A percentile compares a stretch with the other conserved stretches of the same genome.
phyloP scores from a whole-genome alignment of 345 rosid species.

The Limnanthes douglasii region DNA sequence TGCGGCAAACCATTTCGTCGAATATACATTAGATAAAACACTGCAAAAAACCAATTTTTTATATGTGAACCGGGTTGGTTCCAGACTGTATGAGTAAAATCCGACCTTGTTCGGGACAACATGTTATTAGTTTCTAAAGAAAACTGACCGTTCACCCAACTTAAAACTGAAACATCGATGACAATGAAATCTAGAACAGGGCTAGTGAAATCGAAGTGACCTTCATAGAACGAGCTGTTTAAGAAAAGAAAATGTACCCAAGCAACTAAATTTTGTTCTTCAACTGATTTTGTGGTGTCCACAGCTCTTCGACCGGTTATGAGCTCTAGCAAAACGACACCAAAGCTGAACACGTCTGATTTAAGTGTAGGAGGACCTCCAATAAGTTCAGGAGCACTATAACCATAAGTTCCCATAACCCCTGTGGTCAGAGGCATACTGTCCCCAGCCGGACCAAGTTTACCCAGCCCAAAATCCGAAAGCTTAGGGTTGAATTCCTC shows the following conservation, averaged over 20 bases:
- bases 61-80: too few species aligned
- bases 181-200: neutral
- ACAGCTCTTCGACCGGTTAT: constrained; percentile 57
- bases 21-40: too few species aligned
- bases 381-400: constrained; percentile 49
- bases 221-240: neutral
- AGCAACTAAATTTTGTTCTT: constrained; percentile 56
- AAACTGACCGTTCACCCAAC: neutral
- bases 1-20: too few species aligned
- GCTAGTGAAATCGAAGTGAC: neutral
- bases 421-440: constrained; percentile 21
- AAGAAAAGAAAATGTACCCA: constrained; percentile 34
- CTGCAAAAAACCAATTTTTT: too few species aligned
- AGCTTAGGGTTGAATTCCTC: constrained; percentile 32
- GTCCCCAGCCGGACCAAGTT: constrained; percentile 23
- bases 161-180: neutral
- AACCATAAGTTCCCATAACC: constrained; percentile 64
- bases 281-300: constrained; percentile 37
- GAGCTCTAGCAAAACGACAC: constrained; percentile 56
- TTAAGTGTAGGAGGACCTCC: constrained; percentile 34
- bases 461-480: constrained; percentile 40
- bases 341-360: constrained; percentile 64
- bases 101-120: too few species aligned
- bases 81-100: too few species aligned
- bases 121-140: neutral